These are phyloP conservation scores for Capsicum chinense DNA, from an alignment of 257 asterid genomes.

Conservation along the genomic window DNA sequence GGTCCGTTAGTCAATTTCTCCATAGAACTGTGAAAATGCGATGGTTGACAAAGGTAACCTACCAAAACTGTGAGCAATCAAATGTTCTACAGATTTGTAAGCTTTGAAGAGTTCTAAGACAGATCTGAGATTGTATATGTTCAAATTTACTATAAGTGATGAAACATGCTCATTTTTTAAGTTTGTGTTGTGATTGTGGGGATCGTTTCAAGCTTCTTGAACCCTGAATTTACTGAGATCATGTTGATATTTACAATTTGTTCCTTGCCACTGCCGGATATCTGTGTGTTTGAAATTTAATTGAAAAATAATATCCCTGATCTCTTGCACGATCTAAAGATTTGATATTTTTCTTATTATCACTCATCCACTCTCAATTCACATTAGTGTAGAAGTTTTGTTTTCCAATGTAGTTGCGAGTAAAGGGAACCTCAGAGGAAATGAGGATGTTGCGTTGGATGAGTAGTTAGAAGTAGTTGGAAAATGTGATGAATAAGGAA, in stretches of 20 bases:
- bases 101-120: not conserved
- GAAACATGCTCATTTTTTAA: not conserved
- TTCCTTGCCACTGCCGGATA: not conserved
- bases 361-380: constrained; percentile 2
- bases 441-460: too few species aligned
- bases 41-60: constrained; percentile 11
- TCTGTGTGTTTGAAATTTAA: not conserved
- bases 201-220: not conserved
- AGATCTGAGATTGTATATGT: not conserved
- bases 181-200: constrained; percentile 2
- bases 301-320: not conserved
- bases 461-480: not conserved
- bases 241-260: constrained; percentile 7
- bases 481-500: constrained; percentile 6
- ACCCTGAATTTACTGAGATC: constrained; percentile 18
- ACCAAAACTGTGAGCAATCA: not conserved
- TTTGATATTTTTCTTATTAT: not conserved
- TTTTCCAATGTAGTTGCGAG: not conserved
- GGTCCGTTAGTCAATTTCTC: not conserved
- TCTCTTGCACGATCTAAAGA: not conserved
- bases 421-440: not conserved
- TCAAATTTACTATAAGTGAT: not conserved
- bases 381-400: not conserved
- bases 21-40: constrained; percentile 18
- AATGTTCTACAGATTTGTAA: constrained; percentile 17